Evolutionary conservation across 2,329 filamentous ascomycete species (phyloP), one percentile per base, ranked within the genome.

Genomic region (Colletotrichum liriopes): DNA sequence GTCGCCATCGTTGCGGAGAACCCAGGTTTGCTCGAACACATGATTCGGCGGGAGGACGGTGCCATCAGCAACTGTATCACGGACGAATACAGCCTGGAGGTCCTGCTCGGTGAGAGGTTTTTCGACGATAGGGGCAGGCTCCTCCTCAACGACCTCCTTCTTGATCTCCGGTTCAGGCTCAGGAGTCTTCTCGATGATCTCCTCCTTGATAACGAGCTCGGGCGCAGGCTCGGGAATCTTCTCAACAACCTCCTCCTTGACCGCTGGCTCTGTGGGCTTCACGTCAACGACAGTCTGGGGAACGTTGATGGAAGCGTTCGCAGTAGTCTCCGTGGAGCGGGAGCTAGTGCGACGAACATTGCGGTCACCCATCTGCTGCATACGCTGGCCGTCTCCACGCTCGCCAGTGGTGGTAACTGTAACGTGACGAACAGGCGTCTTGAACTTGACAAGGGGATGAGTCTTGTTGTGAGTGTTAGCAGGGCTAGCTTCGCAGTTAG

Each of bases 371-470:
- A 97, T 91, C 47, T 87, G 81, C n/a, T 89, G 88, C 79, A 93
- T 88, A 54, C 83, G 83, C 72, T 90, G 87, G 62, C 93, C 93
- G 76, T 91, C 86, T 71, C 88, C 89, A 77, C 94, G 91, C 82
- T 97, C 94, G 65, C 93, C 93, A 74, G 93, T 88, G 11, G 96
- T 98, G 61, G 91, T 95, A 64, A 99, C 93, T 74, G 90, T 95
- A 45, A 98, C 94, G 76, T 94, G 93, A 76, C 94, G 93, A 60
- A 99, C 93, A 12, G 96, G 93, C 2, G 94, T 97, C 88, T 94
- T 97, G 87, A 99, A 95, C 86, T 98, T 98, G 86, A 99, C 95
- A 77, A 99, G 86, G 37, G 96, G 96, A 78, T 99, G 96, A n/a
- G 95, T 97, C 82, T 91, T 92, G 86, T 98, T 98, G 86, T 99